Evolutionary conservation across 2,329 filamentous ascomycete species (phyloP), one percentile per base, ranked within the genome.

Genomic region (Colletotrichum sp.): DNA sequence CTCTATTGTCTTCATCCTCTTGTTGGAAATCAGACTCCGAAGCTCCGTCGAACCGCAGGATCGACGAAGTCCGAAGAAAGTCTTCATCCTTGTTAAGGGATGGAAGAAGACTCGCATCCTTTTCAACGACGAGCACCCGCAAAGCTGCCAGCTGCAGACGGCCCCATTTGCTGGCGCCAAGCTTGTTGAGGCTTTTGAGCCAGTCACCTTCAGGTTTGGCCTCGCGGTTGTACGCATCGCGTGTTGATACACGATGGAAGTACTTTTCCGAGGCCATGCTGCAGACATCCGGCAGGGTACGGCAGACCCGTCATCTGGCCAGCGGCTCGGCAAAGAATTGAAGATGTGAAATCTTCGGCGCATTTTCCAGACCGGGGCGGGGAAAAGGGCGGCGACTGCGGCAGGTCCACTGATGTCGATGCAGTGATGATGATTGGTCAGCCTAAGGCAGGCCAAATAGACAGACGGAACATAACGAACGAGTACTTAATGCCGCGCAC

Each of bases 321-420:
- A 5, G 52, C 12, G 3, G 52, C 52, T 1, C 52, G 3, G 16
- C 8, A n/a, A 1, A 13, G 9, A 28, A 26, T 15, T 24, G 52
- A 57, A 57, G 52, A 15, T 2, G 52, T 16, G 52, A 57, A n/a
- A 0, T 8, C 5, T 9, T 39, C 34, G 15, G 34, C 34, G 1
- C 34, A 39, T 1, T 16, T 1, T 39, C 34, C 34, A 1, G 2
- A 39, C 8, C 49, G 8, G n/a, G 4, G 49, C 49, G n/a, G 49
- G n/a, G 49, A 1, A 9, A 0, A 21, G 32, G 32, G n/a, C 15
- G 34, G 34, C 7, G 34, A 36, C 34, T 13, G 34, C 0, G 1
- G 34, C 0, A 1, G 34, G 1, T 1, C 34, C 34, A 36, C 34
- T 36, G 1, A 0, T 36, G 13, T 3, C 34, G 34, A 1, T 36